These are phyloP conservation scores for Cinnamomum chago DNA, from an alignment of 164 flowering plant species.

Conservation along the genomic window DNA sequence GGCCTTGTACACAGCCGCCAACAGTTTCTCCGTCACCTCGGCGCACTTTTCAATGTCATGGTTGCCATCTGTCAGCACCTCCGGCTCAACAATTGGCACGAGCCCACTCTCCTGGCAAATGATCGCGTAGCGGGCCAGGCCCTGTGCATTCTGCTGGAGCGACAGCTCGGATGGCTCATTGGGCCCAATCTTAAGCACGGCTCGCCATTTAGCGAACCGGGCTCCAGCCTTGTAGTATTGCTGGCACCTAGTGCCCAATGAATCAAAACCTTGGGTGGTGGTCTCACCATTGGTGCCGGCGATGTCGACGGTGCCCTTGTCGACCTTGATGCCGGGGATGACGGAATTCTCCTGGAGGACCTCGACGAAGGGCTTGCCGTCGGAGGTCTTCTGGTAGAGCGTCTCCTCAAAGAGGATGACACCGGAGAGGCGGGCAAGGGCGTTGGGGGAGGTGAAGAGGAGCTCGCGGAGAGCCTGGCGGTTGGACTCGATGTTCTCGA, in stretches of 20 bases:
- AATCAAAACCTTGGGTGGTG: slow-evolving; percentile 75
- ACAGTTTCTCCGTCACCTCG: slow-evolving; percentile 62
- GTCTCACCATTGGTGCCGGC: slow-evolving; percentile 84
- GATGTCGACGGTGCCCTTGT: slow-evolving; percentile 70
- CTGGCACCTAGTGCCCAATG: slow-evolving; percentile 55
- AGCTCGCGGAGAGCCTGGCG: slow-evolving; percentile 80
- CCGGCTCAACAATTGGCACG: slow-evolving; percentile 87
- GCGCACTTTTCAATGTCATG: slow-evolving; percentile 72
- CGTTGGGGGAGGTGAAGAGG: slow-evolving; percentile 63
- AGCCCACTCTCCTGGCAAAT: slow-evolving; percentile 86
- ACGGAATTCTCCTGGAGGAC: slow-evolving; percentile 61
- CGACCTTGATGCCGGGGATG: slow-evolving; percentile 81
- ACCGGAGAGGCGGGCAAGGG: slow-evolving; percentile 67
- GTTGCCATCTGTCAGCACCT: slow-evolving; percentile 61
- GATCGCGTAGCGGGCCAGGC: slow-evolving; percentile 76
- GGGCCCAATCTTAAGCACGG: slow-evolving; percentile 76
- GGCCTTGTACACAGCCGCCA: slow-evolving; percentile 82
- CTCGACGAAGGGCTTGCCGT: slow-evolving; percentile 68
- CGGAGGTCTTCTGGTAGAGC: slow-evolving; percentile 65
- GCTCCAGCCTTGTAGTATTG: slow-evolving; percentile 87
- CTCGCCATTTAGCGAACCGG: slow-evolving; percentile 83
- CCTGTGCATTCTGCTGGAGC: slow-evolving; percentile 75
- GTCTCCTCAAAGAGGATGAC: slow-evolving; percentile 85
- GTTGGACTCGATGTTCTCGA: slow-evolving; percentile 75
- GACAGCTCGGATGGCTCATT: slow-evolving; percentile 66